Evolutionary conservation across 73 alveolate genomes (phyloP), one percentile per base, ranked within the genome.

Genomic region (Urostyla sp.): DNA sequence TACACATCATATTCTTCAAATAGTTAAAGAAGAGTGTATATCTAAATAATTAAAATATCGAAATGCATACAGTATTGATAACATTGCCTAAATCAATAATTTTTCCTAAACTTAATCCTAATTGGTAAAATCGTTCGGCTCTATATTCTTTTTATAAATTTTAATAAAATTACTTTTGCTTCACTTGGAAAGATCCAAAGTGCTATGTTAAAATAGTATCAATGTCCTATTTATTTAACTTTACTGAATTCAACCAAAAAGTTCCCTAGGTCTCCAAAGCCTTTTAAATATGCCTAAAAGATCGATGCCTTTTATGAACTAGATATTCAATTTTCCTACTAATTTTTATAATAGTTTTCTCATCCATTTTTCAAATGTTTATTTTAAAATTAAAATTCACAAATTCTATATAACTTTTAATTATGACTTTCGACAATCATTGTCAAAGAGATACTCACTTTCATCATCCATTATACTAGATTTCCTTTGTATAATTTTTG

Each of bases 271-370:
- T 50, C 36, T 56, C 40, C 7, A 72, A 7, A 55, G 73, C 74
- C 26, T 32, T 31, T 46, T 46, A 24, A 4, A 72, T 72, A 50
- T 72, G 85, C 36, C 73, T 53, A 27, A 72, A 32, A 15, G 73
- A 50, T 31, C 85, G 11, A 35, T 72, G 85, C 36, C 89, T 35
- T 52, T 78, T 78, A 32, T 72, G 81, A 7, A 78, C 89, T 2
- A 78, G 28, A 35, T 78, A 78, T 50, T 78, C 89, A 15, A 78
- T 45, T 51, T 63, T 60, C 46, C 82, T n/a, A n/a, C 74, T 60
- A 55, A 54, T 18, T 28, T 30, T 76, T 0, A 63, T 76, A 52
- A 76, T 55, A 10, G 36, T 69, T 46, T 63, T 60, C 50, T 60
- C 81, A 55, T 78, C 89, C 89, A 78, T 78, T 63, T 66, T 61